These are phyloP conservation scores for Solanum acaule DNA, from an alignment of 257 asterid genomes.

Conservation along the genomic window DNA sequence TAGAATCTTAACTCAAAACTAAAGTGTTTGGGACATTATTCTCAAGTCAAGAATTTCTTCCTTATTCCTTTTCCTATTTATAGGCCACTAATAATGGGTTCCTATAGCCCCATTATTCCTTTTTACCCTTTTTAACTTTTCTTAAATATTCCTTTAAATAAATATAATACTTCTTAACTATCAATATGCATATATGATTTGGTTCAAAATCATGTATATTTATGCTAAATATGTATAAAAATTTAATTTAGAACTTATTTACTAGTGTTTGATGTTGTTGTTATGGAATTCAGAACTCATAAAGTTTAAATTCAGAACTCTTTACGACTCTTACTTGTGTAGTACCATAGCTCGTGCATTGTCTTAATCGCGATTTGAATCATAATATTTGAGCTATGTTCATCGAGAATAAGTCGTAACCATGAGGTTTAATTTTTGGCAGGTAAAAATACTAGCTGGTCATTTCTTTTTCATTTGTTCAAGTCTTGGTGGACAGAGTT, in stretches of 20 bases:
- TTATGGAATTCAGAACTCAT: neutral
- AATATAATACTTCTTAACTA: neutral
- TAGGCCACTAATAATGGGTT: conserved; percentile 5
- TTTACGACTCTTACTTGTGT: neutral
- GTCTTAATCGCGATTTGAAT: neutral
- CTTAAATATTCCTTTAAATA: neutral
- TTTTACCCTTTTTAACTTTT: neutral
- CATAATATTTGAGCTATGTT: neutral
- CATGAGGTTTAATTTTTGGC: neutral
- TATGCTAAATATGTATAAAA: neutral
- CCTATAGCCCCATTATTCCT: neutral
- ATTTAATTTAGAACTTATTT: neutral
- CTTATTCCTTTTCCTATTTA: conserved; percentile 35
- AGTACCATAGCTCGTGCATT: neutral
- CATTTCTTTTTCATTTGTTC: neutral
- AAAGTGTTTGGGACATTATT: conserved; percentile 46
- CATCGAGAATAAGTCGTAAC: neutral
- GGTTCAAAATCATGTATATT: neutral
- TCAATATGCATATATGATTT: neutral
- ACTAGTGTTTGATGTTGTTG: neutral
- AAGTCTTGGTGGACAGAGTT: neutral
- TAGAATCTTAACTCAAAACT: conserved; percentile 56
- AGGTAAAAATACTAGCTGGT: neutral
- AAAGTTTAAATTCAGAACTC: neutral
- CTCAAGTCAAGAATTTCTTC: conserved; percentile 72